Evolutionary conservation across 1,139 yeast genomes (phyloP), one percentile per base, ranked within the genome.

Genomic region (Yamadazyma blattariae): DNA sequence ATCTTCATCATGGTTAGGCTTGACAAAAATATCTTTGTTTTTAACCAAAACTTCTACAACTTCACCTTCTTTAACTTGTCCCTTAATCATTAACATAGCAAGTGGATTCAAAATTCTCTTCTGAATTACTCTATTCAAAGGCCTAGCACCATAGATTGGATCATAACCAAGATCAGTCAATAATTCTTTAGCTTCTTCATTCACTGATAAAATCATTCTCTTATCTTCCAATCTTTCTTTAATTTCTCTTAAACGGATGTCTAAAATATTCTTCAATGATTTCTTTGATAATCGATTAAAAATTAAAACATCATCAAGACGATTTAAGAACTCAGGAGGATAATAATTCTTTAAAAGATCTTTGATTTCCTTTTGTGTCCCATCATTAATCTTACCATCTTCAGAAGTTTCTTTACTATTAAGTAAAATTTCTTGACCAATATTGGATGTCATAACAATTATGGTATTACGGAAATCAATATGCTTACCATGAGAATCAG

Each of bases 361-460:
- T 28, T 76, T 60, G 3, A 92, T 89, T 45, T 71, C 63, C 1
- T 54, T 48, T 51, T 82, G 82, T 3, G 83, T 60, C 14, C 68
- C 73, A 21, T 67, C 64, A 26, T 59, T 56, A 18, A 78, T 63
- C 34, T 77, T 75, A 3, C 77, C 75, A 42, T 65, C 71, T 6
- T 67, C 73, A 19, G 50, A 40, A 10, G 67, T 46, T 19, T 63
- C 59, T 29, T 56, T 60, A 48, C 86, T 96, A 11, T 80, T 67
- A 35, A 89, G 64, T 43, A 92, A 69, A 34, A 85, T 76, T 45
- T 90, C 96, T 58, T 92, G 97, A 7, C 98, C 98, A 52, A 92
- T 86, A 56, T 92, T 92, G 3, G 96, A 87, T 0, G 98, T 92
- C 95, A 92, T 86, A n/a, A 92, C 95, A 50, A 92, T 87, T 38